Percentiles rank a stretch among this genome's conserved stretches.
phyloP scores from a whole-genome alignment of 345 rosid genomes.

The Rubroshorea leprosula region DNA sequence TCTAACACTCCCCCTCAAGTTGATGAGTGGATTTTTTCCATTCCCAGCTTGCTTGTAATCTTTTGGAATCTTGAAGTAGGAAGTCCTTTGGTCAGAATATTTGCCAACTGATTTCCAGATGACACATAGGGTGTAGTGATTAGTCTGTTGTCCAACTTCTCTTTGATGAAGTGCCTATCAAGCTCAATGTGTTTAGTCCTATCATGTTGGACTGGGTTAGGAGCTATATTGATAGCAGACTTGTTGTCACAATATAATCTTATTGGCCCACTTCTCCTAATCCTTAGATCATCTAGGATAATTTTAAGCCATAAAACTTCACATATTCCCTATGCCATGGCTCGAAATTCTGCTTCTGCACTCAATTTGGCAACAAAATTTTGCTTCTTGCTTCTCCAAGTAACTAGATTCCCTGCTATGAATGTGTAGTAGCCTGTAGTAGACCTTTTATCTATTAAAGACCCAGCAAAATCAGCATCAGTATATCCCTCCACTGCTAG shows the following conservation, averaged over 20 bases:
- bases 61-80: not conserved
- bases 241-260: not conserved
- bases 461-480: not conserved
- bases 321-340: not conserved
- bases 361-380: not conserved
- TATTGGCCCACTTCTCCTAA: not conserved
- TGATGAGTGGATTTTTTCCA: slow-evolving; percentile 6
- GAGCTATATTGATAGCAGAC: not conserved
- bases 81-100: not conserved
- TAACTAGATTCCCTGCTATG: not conserved
- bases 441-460: not conserved
- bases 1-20: slow-evolving; percentile 11
- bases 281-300: not conserved
- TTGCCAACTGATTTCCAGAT: not conserved
- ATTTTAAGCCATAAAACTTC: not conserved
- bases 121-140: not conserved
- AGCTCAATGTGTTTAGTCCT: not conserved
- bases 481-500: not conserved
- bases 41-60: not conserved
- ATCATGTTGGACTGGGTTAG: not conserved
- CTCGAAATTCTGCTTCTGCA: not conserved
- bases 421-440: not conserved
- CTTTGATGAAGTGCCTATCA: not conserved
- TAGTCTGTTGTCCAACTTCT: not conserved
- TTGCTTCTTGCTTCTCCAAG: not conserved